Evolutionary conservation across 2,329 filamentous ascomycete genomes (phyloP).

Genomic region (Coniochaeta sp.): DNA sequence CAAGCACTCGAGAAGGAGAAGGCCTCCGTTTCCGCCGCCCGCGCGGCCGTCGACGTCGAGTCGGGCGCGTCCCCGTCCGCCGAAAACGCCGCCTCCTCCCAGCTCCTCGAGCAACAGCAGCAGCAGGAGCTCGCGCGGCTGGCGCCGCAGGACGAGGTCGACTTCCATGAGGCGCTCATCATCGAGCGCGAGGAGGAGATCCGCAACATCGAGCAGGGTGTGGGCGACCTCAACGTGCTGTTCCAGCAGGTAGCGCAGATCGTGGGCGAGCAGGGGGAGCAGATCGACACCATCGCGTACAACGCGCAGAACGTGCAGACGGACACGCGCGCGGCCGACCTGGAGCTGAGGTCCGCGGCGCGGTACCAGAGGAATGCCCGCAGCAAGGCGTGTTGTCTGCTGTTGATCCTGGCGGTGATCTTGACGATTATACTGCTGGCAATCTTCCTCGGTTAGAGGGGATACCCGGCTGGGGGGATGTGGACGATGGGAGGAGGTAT

Average conservation of each 20-base stretch:
- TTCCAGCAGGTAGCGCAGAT: constrained; percentile 98
- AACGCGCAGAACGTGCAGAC: constrained; percentile 80
- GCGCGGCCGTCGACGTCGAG: constrained; percentile 65
- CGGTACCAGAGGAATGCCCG: constrained; percentile 93
- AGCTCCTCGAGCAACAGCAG: constrained; percentile 39
- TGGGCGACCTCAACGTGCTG: constrained; percentile 90
- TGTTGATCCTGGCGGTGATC: constrained; percentile 84
- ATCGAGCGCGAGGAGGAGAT: constrained; percentile 96
- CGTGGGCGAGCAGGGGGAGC: constrained; percentile 86
- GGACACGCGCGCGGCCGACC: constrained; percentile 77
- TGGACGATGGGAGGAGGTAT: neutral
- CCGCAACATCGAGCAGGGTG: constrained; percentile 92
- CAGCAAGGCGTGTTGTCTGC: constrained; percentile 86
- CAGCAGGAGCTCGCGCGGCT: constrained; percentile 73
- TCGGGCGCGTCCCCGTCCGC: constrained; percentile 18
- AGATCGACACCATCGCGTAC: constrained; percentile 77
- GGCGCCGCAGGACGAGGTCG: constrained; percentile 87
- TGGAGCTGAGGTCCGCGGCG: constrained; percentile 77
- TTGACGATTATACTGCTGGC: constrained; percentile 85
- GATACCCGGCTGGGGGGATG: no score
- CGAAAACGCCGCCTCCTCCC: constrained; percentile 16
- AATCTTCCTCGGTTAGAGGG: constrained; percentile 62
- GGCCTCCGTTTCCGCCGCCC: constrained; percentile 74
- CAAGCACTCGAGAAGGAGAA: constrained; percentile 88
- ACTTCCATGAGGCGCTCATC: constrained; percentile 94